Conservation (phyloP, 2,329 filamentous ascomycete species). For the Verticillium albo-atrum region DNA sequence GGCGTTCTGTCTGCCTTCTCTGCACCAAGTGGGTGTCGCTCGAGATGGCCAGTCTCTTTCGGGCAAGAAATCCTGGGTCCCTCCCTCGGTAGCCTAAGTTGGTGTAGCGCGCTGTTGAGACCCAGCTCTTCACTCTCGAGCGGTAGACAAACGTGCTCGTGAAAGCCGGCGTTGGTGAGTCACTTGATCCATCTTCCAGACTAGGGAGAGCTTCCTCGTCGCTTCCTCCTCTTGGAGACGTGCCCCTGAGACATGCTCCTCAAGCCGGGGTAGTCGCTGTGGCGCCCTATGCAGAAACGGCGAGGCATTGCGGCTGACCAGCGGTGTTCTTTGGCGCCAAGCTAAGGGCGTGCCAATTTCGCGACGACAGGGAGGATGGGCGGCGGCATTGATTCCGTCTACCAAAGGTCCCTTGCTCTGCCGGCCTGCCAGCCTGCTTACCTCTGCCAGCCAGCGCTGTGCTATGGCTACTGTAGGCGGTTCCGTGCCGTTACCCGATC, state of each 20-base stretch:
- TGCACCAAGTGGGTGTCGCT: neutral
- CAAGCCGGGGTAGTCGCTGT: neutral
- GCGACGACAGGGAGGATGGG: neutral
- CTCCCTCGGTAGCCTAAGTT: too few relatives aligned
- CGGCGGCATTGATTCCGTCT: neutral
- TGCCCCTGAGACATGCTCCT: neutral
- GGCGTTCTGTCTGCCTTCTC: neutral
- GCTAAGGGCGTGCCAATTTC: neutral
- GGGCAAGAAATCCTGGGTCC: neutral
- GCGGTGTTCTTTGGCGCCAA: neutral
- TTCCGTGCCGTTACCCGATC: neutral
- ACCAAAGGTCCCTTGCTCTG: neutral
- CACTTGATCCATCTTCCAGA: too few relatives aligned
- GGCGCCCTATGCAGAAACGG: neutral
- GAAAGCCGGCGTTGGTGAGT: too few relatives aligned
- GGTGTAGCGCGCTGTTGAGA: too few relatives aligned
- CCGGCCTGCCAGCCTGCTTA: neutral
- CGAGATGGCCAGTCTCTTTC: neutral
- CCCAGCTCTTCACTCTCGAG: too few relatives aligned
- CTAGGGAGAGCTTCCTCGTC: too few relatives aligned
- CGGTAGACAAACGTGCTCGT: too few relatives aligned
- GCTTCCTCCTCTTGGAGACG: too few relatives aligned
- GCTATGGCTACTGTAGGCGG: neutral
- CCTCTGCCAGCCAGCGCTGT: neutral
- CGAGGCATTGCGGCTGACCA: neutral